Base-by-base conservation (phyloP, 2,329 filamentous ascomycete species). In the Penicillium thymicola region DNA sequence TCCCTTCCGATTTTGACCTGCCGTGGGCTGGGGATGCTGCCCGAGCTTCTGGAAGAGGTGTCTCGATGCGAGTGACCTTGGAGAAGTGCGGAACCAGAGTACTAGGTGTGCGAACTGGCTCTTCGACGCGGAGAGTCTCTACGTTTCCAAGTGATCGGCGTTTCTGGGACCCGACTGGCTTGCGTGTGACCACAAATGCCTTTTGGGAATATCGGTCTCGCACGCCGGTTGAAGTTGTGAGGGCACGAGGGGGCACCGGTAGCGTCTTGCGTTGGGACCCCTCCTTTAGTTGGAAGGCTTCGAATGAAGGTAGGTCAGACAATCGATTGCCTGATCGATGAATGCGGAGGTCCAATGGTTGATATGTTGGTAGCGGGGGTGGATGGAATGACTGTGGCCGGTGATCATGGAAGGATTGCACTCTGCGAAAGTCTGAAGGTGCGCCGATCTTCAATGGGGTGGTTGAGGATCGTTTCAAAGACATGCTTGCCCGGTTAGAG, bases 321-420 rank as follows among this genome's bases (percentile, higher is more conserved):
- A 80, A 64, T 55, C 71, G 69, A 62, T 78, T 76, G 38, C 72
- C 72, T n/a, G 75, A 70, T 51, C 70, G 64, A 62, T 79, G 74
- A 51, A 81, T 79, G 62, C 72, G 79, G 45, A 80, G 67, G 64
- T 80, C 73, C n/a, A 80, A 67, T 4, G 77, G 78, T 34, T 72
- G 66, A 60, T 75, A 79, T 14, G 61, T 58, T 21, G 61, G 60
- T 23, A 55, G 52, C 16, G 61, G 28, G 11, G 54, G 53, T 18
- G 57, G 41, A 27, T 63, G 56, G 48, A 62, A 58, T 14, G 54
- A 40, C 21, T 42, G 27, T 37, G 23, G 7, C 28, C n/a, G 37
- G 28, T 55, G 30, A 16, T 23, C 23, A 11, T 65, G 65, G 40
- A 63, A 63, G 2, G 62, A 63, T n/a, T 69, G 65, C 16, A 77